These are phyloP conservation scores for Chenopodium album DNA, from an alignment of 148 eudicot species.

Conservation along the genomic window DNA sequence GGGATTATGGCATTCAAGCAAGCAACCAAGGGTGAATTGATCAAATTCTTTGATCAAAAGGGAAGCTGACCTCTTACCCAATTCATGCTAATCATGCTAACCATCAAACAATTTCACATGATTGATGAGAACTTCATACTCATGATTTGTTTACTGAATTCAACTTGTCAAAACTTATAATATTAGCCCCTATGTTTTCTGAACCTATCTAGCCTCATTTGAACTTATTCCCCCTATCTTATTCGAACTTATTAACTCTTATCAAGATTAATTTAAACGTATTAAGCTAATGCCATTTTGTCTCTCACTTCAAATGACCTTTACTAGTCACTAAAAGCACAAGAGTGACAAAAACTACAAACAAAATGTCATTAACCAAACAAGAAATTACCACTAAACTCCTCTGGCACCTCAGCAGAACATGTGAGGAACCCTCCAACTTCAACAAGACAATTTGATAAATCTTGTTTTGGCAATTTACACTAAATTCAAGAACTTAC, in stretches of 20 bases:
- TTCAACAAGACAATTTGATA: neutral
- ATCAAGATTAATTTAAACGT: no score
- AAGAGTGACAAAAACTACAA: neutral
- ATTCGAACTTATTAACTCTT: no score
- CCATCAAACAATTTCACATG: neutral
- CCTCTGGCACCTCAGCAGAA: neutral
- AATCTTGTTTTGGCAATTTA: neutral
- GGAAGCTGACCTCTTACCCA: neutral
- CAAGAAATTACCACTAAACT: slow-evolving; percentile 5
- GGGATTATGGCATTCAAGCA: no score
- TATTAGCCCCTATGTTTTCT: no score
- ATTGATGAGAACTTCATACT: neutral
- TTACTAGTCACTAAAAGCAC: neutral
- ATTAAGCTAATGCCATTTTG: neutral
- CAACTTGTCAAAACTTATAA: no score
- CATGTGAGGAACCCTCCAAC: slow-evolving; percentile 13
- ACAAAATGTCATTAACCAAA: slow-evolving; percentile 7
- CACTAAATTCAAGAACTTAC: neutral
- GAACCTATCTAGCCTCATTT: no score
- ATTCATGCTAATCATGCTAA: neutral
- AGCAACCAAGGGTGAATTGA: no score
- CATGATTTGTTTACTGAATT: no score
- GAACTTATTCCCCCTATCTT: no score
- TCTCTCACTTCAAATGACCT: slow-evolving; percentile 4
- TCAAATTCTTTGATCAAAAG: neutral